Evolutionary conservation across 2,329 filamentous ascomycete species (phyloP).

Genomic region (Exophiala spinifera): DNA sequence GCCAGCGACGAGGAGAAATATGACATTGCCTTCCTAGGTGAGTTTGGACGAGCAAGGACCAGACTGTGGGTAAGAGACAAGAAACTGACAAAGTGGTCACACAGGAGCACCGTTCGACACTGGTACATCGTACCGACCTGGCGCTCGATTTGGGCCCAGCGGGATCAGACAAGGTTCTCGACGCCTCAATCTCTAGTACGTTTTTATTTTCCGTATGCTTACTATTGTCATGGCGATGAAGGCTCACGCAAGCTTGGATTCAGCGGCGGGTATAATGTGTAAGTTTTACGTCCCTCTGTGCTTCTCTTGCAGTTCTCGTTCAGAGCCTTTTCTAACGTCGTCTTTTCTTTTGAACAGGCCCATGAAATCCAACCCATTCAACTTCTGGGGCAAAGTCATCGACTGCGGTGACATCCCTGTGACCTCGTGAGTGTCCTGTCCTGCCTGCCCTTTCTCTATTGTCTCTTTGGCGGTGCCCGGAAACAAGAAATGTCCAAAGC

Average conservation of each 20-base stretch:
- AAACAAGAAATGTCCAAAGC: too few relatives aligned
- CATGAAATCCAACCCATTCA: constrained; percentile 74
- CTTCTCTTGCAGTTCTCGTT: background rate
- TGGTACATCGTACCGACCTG: constrained; percentile 78
- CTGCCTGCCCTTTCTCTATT: too few relatives aligned
- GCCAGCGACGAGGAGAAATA: constrained; percentile 67
- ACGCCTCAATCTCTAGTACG: constrained; percentile 81
- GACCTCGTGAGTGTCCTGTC: constrained; percentile 61
- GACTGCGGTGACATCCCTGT: constrained; percentile 85
- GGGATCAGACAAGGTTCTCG: constrained; percentile 84
- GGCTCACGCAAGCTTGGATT: constrained; percentile 49
- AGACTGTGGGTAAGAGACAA: too few relatives aligned
- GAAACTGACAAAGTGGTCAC: background rate
- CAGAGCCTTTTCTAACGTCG: background rate
- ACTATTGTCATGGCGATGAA: constrained; percentile 29
- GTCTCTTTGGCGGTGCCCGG: too few relatives aligned
- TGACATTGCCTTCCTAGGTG: constrained; percentile 82
- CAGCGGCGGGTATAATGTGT: constrained; percentile 82
- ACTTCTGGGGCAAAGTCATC: constrained; percentile 73
- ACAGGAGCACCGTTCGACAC: constrained; percentile 79
- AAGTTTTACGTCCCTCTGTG: constrained; percentile 10
- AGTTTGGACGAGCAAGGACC: too few relatives aligned
- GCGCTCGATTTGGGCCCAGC: constrained; percentile 78
- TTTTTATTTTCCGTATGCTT: constrained; percentile 32
- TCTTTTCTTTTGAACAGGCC: constrained; percentile 42